phyloP scores from a whole-genome alignment of 202 grass and related monocot genomes.

The Dendrocalamus latiflorus region DNA sequence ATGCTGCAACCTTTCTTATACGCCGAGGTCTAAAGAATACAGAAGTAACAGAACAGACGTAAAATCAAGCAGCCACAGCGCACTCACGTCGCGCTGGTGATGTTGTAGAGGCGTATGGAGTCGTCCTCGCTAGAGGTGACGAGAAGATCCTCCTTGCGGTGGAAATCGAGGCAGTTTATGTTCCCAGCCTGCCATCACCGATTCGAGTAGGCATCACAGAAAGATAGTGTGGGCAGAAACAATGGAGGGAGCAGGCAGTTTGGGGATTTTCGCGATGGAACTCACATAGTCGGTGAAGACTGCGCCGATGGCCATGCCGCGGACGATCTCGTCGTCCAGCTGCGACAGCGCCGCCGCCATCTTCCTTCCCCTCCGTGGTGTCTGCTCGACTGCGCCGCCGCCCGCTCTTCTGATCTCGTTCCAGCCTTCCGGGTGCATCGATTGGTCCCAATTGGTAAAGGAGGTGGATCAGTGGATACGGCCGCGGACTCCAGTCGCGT shows the following conservation, averaged over 20 bases:
- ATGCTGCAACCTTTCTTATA: no score
- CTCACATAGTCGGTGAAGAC: slow-evolving; percentile 82
- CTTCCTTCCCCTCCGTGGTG: not conserved
- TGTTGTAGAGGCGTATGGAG: no score
- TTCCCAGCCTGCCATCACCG: slow-evolving; percentile 60
- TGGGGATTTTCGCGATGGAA: not conserved
- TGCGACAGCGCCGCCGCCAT: slow-evolving; percentile 32
- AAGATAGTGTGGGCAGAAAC: not conserved
- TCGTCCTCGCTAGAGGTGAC: slow-evolving; percentile 75
- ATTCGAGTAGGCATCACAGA: not conserved
- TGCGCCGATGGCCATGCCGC: slow-evolving; percentile 75
- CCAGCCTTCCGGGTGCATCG: not conserved
- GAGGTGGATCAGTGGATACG: not conserved
- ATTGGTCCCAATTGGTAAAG: not conserved
- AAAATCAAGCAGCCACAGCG: no score
- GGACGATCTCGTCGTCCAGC: slow-evolving; percentile 66
- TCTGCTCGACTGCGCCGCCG: not conserved
- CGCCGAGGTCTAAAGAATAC: no score
- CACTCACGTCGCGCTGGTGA: no score
- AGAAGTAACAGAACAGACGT: no score
- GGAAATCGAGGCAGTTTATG: slow-evolving; percentile 93
- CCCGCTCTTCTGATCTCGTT: slow-evolving; percentile 28
- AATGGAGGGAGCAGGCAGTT: not conserved
- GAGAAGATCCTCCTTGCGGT: slow-evolving; percentile 86
- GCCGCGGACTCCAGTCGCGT: not conserved